Conservation (phyloP, 1,284 basidiomycete species). For the Boletus albobrunnescens region DNA sequence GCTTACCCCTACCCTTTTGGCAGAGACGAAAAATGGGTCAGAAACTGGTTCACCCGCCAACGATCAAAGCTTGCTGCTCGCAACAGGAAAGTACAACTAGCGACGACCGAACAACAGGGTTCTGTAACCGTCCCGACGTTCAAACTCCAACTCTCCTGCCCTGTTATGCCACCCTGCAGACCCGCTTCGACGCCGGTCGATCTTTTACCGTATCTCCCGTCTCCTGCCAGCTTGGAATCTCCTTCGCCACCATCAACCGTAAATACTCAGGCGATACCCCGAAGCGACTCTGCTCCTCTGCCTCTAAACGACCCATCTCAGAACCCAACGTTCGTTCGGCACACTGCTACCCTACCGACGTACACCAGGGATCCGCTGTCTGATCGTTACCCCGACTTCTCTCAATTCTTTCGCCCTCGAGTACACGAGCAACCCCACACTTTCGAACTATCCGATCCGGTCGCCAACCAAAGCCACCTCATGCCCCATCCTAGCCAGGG, state of each 20-base stretch:
- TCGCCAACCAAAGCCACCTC: neutral
- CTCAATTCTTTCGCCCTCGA: slow-evolving; percentile 28
- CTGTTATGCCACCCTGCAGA: neutral
- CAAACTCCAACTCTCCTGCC: slow-evolving; percentile 18
- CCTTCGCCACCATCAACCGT: neutral
- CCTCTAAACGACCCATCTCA: neutral
- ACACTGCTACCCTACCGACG: slow-evolving; percentile 2
- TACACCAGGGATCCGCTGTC: slow-evolving; percentile 33
- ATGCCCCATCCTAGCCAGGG: neutral
- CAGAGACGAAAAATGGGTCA: slow-evolving; percentile 31
- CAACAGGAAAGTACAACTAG: slow-evolving; percentile 3
- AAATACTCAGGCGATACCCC: neutral
- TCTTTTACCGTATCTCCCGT: neutral
- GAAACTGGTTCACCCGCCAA: slow-evolving; percentile 31
- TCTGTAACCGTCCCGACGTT: slow-evolving; percentile 13
- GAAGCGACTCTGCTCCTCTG: slow-evolving; percentile 3
- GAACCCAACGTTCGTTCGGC: neutral
- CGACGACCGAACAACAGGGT: neutral
- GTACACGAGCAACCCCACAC: slow-evolving; percentile 10
- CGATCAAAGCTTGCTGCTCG: slow-evolving; percentile 23
- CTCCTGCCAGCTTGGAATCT: neutral
- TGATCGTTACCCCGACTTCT: slow-evolving; percentile 34
- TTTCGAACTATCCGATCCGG: slow-evolving; percentile 2
- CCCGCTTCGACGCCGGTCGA: slow-evolving; percentile 5
- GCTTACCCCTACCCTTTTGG: slow-evolving; percentile 3